Conservation (phyloP, 2,329 filamentous ascomycete genomes). For the Colletotrichum scovillei region DNA sequence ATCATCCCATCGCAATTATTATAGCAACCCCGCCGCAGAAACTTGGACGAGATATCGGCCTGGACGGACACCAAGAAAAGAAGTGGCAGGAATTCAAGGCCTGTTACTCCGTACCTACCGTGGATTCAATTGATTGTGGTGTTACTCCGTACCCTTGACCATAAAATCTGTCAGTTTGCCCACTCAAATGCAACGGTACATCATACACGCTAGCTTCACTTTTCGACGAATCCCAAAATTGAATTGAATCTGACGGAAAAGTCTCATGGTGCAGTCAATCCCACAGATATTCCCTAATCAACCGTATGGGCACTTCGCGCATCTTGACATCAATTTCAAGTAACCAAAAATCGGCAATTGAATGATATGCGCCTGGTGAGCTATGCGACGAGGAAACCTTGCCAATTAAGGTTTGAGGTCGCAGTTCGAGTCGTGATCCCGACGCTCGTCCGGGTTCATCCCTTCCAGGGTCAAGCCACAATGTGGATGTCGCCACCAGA, state of each 20-base stretch:
- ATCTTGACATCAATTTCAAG: background rate
- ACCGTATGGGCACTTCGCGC: background rate
- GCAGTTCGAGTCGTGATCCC: background rate
- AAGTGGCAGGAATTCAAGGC: background rate
- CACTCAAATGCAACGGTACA: background rate
- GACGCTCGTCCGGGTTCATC: constrained; percentile 18
- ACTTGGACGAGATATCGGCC: background rate
- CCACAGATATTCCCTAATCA: background rate
- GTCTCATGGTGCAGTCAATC: background rate
- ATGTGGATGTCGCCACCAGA: constrained; percentile 25
- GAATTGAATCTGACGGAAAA: background rate
- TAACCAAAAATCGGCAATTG: background rate
- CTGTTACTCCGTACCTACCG: background rate
- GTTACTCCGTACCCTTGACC: background rate
- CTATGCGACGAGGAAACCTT: background rate
- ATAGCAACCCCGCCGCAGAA: background rate
- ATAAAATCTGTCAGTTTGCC: background rate
- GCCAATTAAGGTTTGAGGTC: constrained; percentile 16
- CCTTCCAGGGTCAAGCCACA: constrained; percentile 29
- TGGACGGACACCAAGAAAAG: background rate
- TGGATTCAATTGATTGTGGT: background rate
- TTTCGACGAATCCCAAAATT: background rate
- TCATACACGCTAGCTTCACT: background rate
- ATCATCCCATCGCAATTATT: background rate
- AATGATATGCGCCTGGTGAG: background rate